Percentiles rank a stretch among this genome's conserved stretches.
Conservation (phyloP, 257 asterid species). For the Anisodus tanguticus region DNA sequence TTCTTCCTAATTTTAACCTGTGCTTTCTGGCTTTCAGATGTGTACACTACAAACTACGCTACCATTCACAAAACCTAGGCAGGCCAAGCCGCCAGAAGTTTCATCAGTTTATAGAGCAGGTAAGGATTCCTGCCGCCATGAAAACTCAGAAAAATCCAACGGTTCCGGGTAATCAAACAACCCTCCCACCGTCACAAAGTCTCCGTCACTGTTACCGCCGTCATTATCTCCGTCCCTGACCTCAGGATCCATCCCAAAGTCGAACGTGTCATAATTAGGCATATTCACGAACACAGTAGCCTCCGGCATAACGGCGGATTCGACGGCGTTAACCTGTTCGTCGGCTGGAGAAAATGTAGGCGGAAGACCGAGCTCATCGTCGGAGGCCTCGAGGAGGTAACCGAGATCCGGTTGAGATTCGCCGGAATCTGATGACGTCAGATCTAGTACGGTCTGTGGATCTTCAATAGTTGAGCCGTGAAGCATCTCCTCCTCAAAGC, state of each 20-base stretch:
- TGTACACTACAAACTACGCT: constrained; percentile 33
- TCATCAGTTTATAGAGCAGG: constrained; percentile 39
- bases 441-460: constrained; percentile 5
- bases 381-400: constrained; percentile 53
- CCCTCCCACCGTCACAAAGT: constrained; percentile 41
- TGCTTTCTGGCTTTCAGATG: constrained; percentile 14
- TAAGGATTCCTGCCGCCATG: constrained; percentile 46
- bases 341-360: constrained; percentile 32
- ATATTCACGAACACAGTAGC: constrained; percentile 28
- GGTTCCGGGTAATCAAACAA: constrained; percentile 43
- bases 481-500: constrained; percentile 56
- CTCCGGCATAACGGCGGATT: background rate
- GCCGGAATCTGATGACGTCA: constrained; percentile 36
- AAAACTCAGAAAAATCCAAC: constrained; percentile 38
- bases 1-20: background rate
- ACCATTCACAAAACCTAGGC: constrained; percentile 26
- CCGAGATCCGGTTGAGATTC: constrained; percentile 48
- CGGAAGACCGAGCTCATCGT: constrained; percentile 59
- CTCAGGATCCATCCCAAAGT: constrained; percentile 33
- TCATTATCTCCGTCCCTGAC: constrained; percentile 12
- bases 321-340: background rate
- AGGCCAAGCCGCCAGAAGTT: background rate
- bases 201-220: constrained; percentile 19
- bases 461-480: constrained; percentile 21
- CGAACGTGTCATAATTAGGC: constrained; percentile 40